A percentile compares a stretch with the other conserved stretches of the same genome.
Evolutionary conservation across 495 filamentous ascomycete genomes (phyloP).

Genomic region (Tuber borchii): DNA sequence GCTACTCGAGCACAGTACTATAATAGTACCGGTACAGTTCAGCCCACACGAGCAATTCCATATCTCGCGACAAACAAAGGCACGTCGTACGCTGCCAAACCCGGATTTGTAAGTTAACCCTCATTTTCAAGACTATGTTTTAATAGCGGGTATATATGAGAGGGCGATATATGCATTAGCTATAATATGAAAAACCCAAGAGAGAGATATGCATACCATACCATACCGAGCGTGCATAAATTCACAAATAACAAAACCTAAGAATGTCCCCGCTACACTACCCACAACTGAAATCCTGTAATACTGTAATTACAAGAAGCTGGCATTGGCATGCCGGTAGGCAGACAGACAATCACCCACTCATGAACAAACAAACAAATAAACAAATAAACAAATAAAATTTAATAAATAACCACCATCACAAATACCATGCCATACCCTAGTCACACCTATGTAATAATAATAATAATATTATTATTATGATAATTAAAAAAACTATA

Average conservation of each 20-base stretch:
- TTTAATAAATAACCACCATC: neutral
- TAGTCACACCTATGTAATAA: neutral
- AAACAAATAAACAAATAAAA: neutral
- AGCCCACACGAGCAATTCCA: neutral
- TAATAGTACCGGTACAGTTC: neutral
- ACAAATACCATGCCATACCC: neutral
- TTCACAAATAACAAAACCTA: neutral
- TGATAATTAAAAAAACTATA: too few species aligned
- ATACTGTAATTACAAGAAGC: neutral
- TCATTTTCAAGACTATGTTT: neutral
- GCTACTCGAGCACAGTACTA: neutral
- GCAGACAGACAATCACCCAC: neutral
- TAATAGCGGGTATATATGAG: neutral
- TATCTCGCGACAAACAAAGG: neutral
- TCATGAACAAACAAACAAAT: neutral
- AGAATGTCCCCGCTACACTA: neutral
- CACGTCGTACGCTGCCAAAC: neutral
- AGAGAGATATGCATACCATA: neutral
- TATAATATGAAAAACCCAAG: neutral
- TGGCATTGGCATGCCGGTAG: neutral
- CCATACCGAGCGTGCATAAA: neutral
- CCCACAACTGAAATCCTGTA: neutral
- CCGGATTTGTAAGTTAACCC: neutral
- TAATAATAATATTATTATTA: neutral
- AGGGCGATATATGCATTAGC: neutral